Evolutionary conservation across 148 eudicot genomes (phyloP).

Genomic region (Persicaria tinctoria): DNA sequence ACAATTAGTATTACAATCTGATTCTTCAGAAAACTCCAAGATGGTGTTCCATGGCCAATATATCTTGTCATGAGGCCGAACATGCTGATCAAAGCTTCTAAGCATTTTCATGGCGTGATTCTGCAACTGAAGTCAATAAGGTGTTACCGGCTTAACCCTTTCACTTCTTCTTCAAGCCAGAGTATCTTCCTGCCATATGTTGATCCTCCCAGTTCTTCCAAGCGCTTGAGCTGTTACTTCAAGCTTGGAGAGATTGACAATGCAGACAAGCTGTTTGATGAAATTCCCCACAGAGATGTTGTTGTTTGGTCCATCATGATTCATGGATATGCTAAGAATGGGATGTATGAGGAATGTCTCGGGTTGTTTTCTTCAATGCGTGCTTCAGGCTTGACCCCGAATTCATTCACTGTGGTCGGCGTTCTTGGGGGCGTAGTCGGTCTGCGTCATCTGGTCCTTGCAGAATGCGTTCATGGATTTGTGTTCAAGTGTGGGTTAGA

Average conservation of each 20-base stretch:
- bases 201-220: not conserved
- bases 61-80: not conserved
- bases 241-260: slow-evolving; percentile 10
- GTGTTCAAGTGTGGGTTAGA: slow-evolving; percentile 17
- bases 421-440: slow-evolving; percentile 18
- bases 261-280: slow-evolving; percentile 14
- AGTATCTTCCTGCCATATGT: not conserved
- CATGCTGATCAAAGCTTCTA: not conserved
- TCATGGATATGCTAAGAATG: slow-evolving; percentile 25
- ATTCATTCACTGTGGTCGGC: slow-evolving; percentile 22
- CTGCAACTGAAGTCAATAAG: not conserved
- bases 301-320: slow-evolving; percentile 24
- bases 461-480: slow-evolving; percentile 18
- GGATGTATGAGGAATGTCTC: slow-evolving; percentile 12
- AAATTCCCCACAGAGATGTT: slow-evolving; percentile 22
- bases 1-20: too few species aligned
- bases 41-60: too few species aligned
- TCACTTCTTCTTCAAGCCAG: slow-evolving; percentile 3
- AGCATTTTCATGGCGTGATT: not conserved
- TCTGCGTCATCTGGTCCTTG: slow-evolving; percentile 14
- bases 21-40: too few species aligned
- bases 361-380: slow-evolving; percentile 15
- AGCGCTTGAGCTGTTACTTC: slow-evolving; percentile 3
- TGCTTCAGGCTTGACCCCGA: slow-evolving; percentile 13
- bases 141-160: not conserved